A percentile compares a stretch with the other conserved stretches of the same genome.
Conservation (phyloP, 2,329 filamentous ascomycete species). For the Pseudofabraea citricarpa region DNA sequence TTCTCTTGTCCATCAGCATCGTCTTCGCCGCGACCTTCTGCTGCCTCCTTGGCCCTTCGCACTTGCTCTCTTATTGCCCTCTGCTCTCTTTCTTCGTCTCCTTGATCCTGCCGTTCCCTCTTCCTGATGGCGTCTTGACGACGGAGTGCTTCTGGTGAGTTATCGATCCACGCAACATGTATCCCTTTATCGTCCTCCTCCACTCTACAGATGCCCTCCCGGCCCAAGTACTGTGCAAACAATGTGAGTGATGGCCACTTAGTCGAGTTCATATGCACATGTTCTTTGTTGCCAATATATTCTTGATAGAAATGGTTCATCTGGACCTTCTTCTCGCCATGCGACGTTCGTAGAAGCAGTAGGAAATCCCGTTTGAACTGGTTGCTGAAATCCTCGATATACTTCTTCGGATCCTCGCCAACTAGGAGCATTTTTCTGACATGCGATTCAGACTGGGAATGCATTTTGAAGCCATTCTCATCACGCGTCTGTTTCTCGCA, state of each 20-base stretch:
- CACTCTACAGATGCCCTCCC: constrained; percentile 83
- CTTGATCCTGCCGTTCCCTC: constrained; percentile 83
- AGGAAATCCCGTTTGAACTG: constrained; percentile 82
- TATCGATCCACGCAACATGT: constrained; percentile 87
- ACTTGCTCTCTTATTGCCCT: constrained; percentile 81
- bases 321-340: constrained; percentile 85
- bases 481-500: constrained; percentile 76
- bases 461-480: constrained; percentile 89
- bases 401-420: constrained; percentile 80
- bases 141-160: constrained; percentile 77
- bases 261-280: constrained; percentile 92
- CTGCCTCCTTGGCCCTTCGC: constrained; percentile 62
- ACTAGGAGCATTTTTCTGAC: constrained; percentile 86
- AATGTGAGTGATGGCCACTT: constrained; percentile 85
- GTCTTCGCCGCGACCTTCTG: constrained; percentile 38
- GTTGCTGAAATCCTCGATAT: constrained; percentile 75
- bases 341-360: constrained; percentile 70
- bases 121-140: constrained; percentile 75
- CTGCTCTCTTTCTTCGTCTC: constrained; percentile 86
- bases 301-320: constrained; percentile 95
- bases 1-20: constrained; percentile 39
- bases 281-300: constrained; percentile 82
- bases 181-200: constrained; percentile 87
- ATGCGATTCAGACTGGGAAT: constrained; percentile 82
- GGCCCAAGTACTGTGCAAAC: constrained; percentile 80